Evolutionary conservation across 2,329 filamentous ascomycete genomes (phyloP).

Genomic region (Alternaria sp.): DNA sequence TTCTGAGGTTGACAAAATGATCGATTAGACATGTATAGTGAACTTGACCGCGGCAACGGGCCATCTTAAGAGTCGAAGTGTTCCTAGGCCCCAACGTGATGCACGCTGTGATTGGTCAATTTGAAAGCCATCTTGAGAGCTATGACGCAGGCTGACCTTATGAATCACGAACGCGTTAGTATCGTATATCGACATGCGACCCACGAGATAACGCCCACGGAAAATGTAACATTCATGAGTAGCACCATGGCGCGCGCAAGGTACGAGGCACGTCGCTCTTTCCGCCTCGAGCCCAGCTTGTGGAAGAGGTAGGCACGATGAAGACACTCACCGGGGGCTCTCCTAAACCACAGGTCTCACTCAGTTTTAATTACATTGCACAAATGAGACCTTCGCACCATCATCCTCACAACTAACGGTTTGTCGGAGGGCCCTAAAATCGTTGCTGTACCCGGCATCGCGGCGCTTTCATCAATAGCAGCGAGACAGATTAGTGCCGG

Average conservation of each 20-base stretch:
- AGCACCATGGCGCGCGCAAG: neutral
- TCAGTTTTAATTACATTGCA: neutral
- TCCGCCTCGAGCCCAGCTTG: conserved; percentile 10
- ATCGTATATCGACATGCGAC: neutral
- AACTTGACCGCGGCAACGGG: neutral
- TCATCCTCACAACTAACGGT: neutral
- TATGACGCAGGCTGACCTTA: conserved; percentile 19
- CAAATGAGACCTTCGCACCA: neutral
- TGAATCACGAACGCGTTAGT: neutral
- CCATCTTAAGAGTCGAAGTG: conserved; percentile 1
- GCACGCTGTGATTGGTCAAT: conserved; percentile 33
- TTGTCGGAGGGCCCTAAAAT: conserved; percentile 24
- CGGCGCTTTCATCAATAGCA: conserved; percentile 53
- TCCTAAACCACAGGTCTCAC: conserved; percentile 7
- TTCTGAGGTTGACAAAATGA: neutral
- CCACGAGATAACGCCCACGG: neutral
- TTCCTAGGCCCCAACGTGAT: neutral
- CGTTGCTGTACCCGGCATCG: conserved; percentile 41
- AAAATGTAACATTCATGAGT: neutral
- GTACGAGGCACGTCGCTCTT: conserved; percentile 22
- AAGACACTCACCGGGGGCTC: conserved; percentile 10
- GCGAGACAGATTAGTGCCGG: conserved; percentile 68
- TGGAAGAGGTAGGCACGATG: conserved; percentile 32
- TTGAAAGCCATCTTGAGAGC: conserved; percentile 27
- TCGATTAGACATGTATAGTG: neutral